Evolutionary conservation across 106 monocot species (phyloP), one percentile per base, ranked within the genome.

Genomic region (Agapanthus africanus): DNA sequence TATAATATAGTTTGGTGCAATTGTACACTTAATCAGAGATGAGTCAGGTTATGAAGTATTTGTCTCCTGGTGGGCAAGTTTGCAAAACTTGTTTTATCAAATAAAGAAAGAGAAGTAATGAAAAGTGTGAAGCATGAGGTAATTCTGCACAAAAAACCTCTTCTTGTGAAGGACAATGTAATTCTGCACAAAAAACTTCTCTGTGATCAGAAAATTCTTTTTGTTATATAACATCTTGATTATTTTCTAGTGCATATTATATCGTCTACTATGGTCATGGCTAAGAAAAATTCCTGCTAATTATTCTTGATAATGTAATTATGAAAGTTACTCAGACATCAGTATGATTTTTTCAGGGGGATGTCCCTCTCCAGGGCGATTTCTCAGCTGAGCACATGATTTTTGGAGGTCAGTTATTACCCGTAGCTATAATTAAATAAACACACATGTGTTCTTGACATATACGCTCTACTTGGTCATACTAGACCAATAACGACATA

Each of bases 381-480:
- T 73, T 73, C 73, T 73, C 73, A n/a, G 73, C 73, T 15, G 73
- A 73, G 52, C 73, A 73, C 52, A 73, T 73, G 73, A 73, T 73
- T 49, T 73, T 73, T 65, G 73, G 73, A 71, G 74, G 74, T 74
- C 41, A n/a, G 40, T 44, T 72, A 18, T 61, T 5, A 32, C 16
- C 4, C 19, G 4, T 35, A 26, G 15, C 5, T 27, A 54, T 54
- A 8, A 26, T n/a, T 19, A 18, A 19, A 31, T 3, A 4, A 31
- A 23, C 10, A 52, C 30, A 30, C 35, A 0, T 11, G 19, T 61
- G 2, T 61, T 35, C 34, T 61, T 35, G 60, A 61, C 19, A 59
- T 52, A 19, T 61, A 35, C 60, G 16, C 60, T 35, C 22, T 19
- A 16, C 3, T 56, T 9, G 7, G 28, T 8, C 28, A 28, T 56